Evolutionary conservation across 2,329 filamentous ascomycete species (phyloP).

Genomic region (Fonsecaea pedrosoi): DNA sequence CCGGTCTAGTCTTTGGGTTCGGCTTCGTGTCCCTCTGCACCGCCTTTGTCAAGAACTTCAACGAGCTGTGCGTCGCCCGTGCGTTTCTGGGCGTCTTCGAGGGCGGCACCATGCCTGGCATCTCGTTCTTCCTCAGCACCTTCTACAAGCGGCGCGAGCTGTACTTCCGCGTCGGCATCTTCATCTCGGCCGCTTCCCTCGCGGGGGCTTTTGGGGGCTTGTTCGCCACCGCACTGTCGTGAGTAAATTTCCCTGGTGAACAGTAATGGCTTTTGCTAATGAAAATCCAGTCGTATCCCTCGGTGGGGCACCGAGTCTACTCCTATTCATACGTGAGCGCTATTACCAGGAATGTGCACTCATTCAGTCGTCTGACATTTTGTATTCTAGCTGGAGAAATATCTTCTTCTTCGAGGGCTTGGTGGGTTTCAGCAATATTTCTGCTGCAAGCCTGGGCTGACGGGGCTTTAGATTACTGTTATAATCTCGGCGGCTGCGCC

Average conservation of each 20-base stretch:
- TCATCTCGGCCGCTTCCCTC: constrained; percentile 56
- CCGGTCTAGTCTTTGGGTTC: constrained; percentile 39
- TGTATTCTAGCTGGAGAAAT: constrained; percentile 54
- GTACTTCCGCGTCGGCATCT: constrained; percentile 53
- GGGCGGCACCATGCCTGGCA: constrained; percentile 40
- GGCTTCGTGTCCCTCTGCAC: constrained; percentile 52
- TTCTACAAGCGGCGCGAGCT: constrained; percentile 58
- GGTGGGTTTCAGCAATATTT: background rate
- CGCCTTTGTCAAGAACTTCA: constrained; percentile 59
- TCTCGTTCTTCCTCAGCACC: constrained; percentile 68
- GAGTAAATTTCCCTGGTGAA: constrained; percentile 49
- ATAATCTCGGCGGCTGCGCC: constrained; percentile 51
- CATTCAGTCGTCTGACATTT: background rate
- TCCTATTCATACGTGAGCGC: constrained; percentile 34
- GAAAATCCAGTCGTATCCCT: constrained; percentile 24
- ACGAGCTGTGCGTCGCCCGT: constrained; percentile 57
- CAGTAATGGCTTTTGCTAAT: background rate
- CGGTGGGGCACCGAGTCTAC: constrained; percentile 30
- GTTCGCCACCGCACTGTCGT: constrained; percentile 58
- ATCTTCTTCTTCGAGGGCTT: constrained; percentile 64
- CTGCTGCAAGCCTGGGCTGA: background rate
- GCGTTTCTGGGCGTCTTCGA: constrained; percentile 60
- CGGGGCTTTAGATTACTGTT: constrained; percentile 45
- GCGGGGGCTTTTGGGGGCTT: constrained; percentile 61
- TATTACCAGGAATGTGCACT: background rate